These are phyloP conservation scores for Xylaria bambusicola DNA, from an alignment of 495 filamentous ascomycete genomes.

Conservation along the genomic window DNA sequence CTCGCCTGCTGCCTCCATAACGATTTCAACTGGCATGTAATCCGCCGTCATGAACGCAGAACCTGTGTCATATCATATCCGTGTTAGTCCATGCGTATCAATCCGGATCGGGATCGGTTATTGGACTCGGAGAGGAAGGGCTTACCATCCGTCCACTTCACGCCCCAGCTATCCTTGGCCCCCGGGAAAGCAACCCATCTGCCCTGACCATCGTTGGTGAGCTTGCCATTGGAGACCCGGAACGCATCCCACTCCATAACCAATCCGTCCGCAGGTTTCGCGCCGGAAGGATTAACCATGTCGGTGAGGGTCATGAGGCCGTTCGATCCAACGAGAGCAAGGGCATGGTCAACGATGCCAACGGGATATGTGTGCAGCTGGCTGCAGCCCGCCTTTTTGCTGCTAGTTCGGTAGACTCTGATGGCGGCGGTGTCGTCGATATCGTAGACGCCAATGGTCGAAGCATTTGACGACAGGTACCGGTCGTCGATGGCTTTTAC, in stretches of 20 bases:
- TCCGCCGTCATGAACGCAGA: conserved; percentile 35
- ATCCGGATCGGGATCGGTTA: too few species aligned
- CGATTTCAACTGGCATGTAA: conserved; percentile 40
- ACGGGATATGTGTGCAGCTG: conserved; percentile 42
- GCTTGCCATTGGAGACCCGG: conserved; percentile 26
- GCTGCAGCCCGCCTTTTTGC: conserved; percentile 24
- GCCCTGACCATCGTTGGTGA: conserved; percentile 33
- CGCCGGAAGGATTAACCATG: conserved; percentile 36
- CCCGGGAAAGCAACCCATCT: conserved; percentile 40
- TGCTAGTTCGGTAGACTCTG: conserved; percentile 25
- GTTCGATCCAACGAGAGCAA: conserved; percentile 38
- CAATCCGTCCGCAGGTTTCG: conserved; percentile 29
- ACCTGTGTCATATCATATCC: conserved; percentile 22
- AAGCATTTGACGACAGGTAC: conserved; percentile 26
- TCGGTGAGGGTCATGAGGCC: conserved; percentile 37
- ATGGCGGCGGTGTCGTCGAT: conserved; percentile 19
- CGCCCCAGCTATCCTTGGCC: conserved; percentile 28
- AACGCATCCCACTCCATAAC: conserved; percentile 39
- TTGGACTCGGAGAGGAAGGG: neutral
- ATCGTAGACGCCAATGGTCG: conserved; percentile 26
- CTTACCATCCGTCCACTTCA: conserved; percentile 45
- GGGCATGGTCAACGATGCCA: conserved; percentile 33
- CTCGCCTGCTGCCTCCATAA: conserved; percentile 34
- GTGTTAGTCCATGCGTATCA: neutral
- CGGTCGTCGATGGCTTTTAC: conserved; percentile 28